Evolutionary conservation across 768 basidiomycete species (phyloP).

Genomic region (Hydnum rufescens): DNA sequence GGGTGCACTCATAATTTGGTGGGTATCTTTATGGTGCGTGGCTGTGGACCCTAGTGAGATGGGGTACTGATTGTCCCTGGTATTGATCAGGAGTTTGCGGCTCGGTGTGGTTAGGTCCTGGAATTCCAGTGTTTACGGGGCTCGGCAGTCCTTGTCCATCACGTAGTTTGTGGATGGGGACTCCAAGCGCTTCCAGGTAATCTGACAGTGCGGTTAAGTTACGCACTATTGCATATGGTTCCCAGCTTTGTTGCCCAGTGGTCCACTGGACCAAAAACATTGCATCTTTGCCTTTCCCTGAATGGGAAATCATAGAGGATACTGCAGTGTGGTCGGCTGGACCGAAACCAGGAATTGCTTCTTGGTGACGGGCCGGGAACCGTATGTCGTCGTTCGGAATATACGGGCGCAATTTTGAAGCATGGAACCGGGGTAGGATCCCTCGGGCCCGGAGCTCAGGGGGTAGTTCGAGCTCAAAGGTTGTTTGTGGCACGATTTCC

Average conservation of each 20-base stretch:
- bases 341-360: background rate
- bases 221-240: background rate
- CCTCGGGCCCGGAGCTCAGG: background rate
- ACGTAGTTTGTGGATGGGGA: background rate
- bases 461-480: background rate
- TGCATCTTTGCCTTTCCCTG: background rate
- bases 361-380: background rate
- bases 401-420: background rate
- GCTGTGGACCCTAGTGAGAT: too few relatives aligned
- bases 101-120: background rate
- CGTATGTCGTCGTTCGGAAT: background rate
- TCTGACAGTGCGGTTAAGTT: background rate
- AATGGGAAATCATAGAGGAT: background rate
- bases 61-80: too few relatives aligned
- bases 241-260: background rate
- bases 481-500: background rate
- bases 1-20: background rate
- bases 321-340: background rate
- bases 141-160: background rate
- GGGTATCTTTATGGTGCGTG: too few relatives aligned
- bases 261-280: constrained; percentile 1
- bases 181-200: background rate
- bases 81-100: too few relatives aligned
- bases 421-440: too few relatives aligned
- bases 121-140: background rate